These are phyloP conservation scores for Neurospora crassa DNA, from an alignment of 2,329 filamentous ascomycete genomes.

Conservation along the genomic window DNA sequence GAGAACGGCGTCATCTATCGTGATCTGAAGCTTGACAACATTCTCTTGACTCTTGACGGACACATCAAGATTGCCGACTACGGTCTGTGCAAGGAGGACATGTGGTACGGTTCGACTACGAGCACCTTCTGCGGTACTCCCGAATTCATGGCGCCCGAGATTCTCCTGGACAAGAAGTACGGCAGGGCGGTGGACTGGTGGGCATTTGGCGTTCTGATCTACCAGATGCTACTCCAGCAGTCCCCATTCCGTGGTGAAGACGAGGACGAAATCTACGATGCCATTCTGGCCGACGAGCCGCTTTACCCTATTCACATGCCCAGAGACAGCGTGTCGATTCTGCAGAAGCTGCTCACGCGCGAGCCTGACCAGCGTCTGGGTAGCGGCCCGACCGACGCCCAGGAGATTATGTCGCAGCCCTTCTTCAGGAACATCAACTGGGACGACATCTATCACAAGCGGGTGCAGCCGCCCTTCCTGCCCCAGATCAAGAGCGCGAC, in stretches of 20 bases:
- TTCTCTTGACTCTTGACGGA: constrained; percentile 85
- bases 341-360: constrained; percentile 92
- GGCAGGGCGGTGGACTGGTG: constrained; percentile 97
- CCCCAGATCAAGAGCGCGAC: constrained; percentile 85
- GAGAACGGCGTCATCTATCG: constrained; percentile 99
- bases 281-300: constrained; percentile 93
- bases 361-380: constrained; percentile 90
- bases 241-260: constrained; percentile 98
- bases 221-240: constrained; percentile 98
- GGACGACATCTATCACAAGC: constrained; percentile 98
- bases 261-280: constrained; percentile 98
- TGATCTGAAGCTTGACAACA: constrained; percentile 89
- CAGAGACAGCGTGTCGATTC: constrained; percentile 89
- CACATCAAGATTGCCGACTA: constrained; percentile 99
- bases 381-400: constrained; percentile 90
- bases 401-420: constrained; percentile 97
- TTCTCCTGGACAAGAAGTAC: constrained; percentile 96
- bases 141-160: constrained; percentile 99
- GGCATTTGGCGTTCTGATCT: constrained; percentile 98
- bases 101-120: constrained; percentile 97
- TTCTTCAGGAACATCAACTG: constrained; percentile 98
- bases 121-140: constrained; percentile 99
- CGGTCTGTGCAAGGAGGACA: constrained; percentile 97
- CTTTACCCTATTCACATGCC: constrained; percentile 99
- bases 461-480: constrained; percentile 78